Percentiles rank a stretch among this genome's conserved stretches.
These are phyloP conservation scores for Chamaecyparis obtusa DNA, from an alignment of 75 land plant genomes.

Conservation along the genomic window DNA sequence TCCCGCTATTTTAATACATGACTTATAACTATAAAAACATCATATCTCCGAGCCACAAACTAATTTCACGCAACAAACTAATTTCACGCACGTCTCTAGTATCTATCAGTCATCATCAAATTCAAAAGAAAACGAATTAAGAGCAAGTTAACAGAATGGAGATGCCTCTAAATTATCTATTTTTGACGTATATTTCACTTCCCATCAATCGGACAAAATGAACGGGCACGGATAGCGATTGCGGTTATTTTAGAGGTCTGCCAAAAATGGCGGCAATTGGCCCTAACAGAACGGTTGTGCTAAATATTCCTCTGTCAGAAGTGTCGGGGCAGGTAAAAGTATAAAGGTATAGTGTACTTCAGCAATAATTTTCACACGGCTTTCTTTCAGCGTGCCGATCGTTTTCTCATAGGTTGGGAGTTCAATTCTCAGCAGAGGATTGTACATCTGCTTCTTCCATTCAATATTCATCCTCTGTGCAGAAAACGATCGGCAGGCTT, in stretches of 20 bases:
- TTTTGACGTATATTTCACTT: too few species aligned
- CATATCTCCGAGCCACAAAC: too few species aligned
- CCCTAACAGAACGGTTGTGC: neutral
- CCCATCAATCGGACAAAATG: too few species aligned
- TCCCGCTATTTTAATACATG: too few species aligned
- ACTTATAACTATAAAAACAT: too few species aligned
- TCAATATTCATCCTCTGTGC: neutral
- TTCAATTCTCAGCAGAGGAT: neutral
- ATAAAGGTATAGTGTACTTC: neutral
- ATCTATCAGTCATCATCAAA: neutral
- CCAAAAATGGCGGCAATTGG: neutral
- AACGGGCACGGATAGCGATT: neutral
- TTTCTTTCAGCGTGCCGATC: neutral
- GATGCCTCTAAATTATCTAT: neutral
- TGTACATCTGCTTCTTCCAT: neutral
- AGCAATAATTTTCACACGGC: neutral
- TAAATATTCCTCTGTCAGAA: neutral
- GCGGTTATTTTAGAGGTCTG: neutral
- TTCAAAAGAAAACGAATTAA: neutral
- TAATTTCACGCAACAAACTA: neutral
- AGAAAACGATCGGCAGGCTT: too few species aligned
- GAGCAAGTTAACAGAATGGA: too few species aligned
- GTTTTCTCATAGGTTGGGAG: neutral
- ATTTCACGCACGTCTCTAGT: neutral
- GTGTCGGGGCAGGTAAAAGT: neutral